These are phyloP conservation scores for Stemphylium lycopersici DNA, from an alignment of 2,329 filamentous ascomycete species.

Conservation along the genomic window DNA sequence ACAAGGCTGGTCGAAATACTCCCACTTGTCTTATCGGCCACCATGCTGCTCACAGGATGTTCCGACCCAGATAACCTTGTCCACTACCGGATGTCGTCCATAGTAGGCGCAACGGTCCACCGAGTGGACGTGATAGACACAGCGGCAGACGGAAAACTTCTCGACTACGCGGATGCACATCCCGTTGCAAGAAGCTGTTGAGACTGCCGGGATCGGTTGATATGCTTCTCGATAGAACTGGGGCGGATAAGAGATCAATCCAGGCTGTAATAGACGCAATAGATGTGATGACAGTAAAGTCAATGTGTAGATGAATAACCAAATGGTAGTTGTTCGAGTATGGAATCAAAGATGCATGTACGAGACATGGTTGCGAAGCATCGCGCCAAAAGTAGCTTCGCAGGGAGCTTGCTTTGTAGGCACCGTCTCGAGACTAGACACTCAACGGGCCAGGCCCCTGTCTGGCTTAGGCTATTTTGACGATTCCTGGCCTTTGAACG, in stretches of 20 bases:
- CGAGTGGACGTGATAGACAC: conserved; percentile 44
- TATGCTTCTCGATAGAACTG: background rate
- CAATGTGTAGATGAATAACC: background rate
- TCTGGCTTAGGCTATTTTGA: background rate
- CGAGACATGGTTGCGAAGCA: background rate
- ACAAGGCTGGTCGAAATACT: background rate
- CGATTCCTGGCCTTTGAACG: background rate
- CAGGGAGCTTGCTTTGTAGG: background rate
- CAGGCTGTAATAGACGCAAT: no score
- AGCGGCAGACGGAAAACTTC: conserved; percentile 47
- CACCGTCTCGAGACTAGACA: conserved; percentile 2
- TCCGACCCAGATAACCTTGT: conserved; percentile 41
- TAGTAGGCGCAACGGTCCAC: conserved; percentile 44
- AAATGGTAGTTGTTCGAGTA: background rate
- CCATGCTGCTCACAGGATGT: conserved; percentile 33
- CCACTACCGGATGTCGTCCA: conserved; percentile 39
- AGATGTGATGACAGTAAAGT: no score
- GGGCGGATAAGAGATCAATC: background rate
- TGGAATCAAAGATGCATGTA: background rate
- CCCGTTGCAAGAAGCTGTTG: background rate
- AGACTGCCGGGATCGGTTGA: background rate
- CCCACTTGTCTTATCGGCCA: background rate
- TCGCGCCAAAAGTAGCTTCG: background rate
- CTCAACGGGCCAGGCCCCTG: background rate
- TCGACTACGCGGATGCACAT: conserved; percentile 49